Evolutionary conservation across 2,329 filamentous ascomycete species (phyloP).

Genomic region (Fusarium marasasianum): DNA sequence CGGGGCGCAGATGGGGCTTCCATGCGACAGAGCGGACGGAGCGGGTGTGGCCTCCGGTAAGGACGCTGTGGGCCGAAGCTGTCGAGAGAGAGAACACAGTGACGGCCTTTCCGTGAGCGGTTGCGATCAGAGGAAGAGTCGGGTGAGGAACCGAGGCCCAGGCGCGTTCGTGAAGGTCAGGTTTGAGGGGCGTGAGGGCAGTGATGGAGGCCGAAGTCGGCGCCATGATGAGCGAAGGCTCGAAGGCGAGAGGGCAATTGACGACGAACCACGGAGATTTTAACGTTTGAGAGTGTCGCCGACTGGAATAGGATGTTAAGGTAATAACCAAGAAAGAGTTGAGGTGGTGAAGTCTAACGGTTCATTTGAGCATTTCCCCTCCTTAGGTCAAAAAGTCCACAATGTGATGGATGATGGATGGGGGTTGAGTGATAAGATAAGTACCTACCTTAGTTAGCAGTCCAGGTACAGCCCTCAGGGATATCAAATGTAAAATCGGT

Average conservation of each 20-base stretch:
- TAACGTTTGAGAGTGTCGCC: background rate
- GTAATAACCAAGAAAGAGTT: background rate
- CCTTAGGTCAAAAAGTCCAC: constrained; percentile 30
- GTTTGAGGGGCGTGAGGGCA: constrained; percentile 61
- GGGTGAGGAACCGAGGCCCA: constrained; percentile 91
- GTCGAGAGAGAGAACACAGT: constrained; percentile 89
- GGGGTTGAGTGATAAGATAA: constrained; percentile 40
- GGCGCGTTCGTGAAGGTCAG: constrained; percentile 73
- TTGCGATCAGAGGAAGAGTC: constrained; percentile 86
- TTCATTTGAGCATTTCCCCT: constrained; percentile 24
- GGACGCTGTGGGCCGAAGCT: constrained; percentile 79
- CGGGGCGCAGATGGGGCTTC: constrained; percentile 75
- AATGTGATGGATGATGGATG: background rate
- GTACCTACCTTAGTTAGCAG: background rate
- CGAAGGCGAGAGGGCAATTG: background rate
- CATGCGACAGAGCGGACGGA: constrained; percentile 87
- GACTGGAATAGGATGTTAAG: background rate
- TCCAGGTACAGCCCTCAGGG: too few relatives aligned
- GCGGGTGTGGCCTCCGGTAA: constrained; percentile 89
- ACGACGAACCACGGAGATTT: background rate
- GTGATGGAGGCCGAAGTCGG: constrained; percentile 48
- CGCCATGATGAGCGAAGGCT: constrained; percentile 34
- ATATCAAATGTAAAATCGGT: too few relatives aligned
- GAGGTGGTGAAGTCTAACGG: background rate
- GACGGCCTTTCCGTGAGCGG: constrained; percentile 85